Evolutionary conservation across 345 rosid genomes (phyloP), one percentile per base, ranked within the genome.

Genomic region (Viola odorata): DNA sequence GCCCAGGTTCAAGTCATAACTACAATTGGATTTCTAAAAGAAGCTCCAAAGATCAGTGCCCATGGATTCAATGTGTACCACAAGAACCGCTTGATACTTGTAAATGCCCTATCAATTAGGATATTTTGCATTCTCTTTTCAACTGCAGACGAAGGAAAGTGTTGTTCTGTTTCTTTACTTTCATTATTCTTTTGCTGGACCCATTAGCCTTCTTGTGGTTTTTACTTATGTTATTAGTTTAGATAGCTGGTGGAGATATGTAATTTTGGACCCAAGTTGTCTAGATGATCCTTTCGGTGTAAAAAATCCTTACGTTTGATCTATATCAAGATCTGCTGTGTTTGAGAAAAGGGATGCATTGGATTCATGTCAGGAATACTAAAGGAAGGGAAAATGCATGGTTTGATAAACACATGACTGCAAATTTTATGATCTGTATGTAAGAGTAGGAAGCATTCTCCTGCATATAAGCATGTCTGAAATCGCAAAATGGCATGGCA

Each of bases 21-120:
- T 51, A 92, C 96, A 39, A 87, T 92, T 48, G 98, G 98, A 50
- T 92, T 92, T 82, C 63, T 89, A 51, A 89, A 92, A 78, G 96
- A 89, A 71, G 91, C 98, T 75, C 98, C 98, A 12, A 75, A 72
- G 41, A 72, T 89, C 50, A 78, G 70, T 63, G 58, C 87, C 62
- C 89, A 82, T 54, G 98, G 97, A 58, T 92, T 92, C 78, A 87
- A 81, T 63, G 81, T 92, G 50, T 92, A 89, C 71, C 91, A 92
- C 78, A 92, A 84, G 77, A 92, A 92, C 76, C 96, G 98, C 50
- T 78, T 92, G 37, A 87, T 92, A 64, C 74, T 82, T 91, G 98
- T 89, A 69, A 66, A 55, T 68, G 6, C 64, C 56, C 41, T 45
- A 61, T 65, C 7, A 41, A 47, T 52, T n/a, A 48, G 37, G 11